Evolutionary conservation across 768 basidiomycete species (phyloP), one percentile per base, ranked within the genome.

Genomic region (Lyophyllum semitale): DNA sequence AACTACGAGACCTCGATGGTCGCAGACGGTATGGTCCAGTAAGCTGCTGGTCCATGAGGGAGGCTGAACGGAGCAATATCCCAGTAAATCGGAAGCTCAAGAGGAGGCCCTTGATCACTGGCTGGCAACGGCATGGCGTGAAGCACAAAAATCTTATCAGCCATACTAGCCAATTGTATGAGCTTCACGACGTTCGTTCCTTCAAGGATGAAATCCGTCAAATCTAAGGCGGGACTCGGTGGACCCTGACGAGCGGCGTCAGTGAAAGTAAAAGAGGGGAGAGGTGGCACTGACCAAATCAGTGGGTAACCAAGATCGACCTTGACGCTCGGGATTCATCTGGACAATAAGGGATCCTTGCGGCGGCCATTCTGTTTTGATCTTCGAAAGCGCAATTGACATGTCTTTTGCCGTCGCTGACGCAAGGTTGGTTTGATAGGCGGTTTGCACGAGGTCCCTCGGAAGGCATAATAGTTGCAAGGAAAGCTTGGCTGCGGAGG

Each of bases 181-280:
- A 84, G 73, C 33, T 77, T 73, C 50, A 85, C 64, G 4, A 71
- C 63, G 64, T 85, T 85, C 35, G 57, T 64, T 8, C 83, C 84
- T 38, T 73, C 68, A 29, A 59, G 67, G 1, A 84, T 60, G 55
- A 63, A 67, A 3, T 68, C 43, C 37, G 80, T 78, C 43, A 84
- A 68, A 44, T 82, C 73, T 20, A 79, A 51, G 33, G 54, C 49
- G 32, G 59, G 73, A 63, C 33, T 59, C 27, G 18, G 59, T 58
- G 42, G 63, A 57, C 46, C 67, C 70, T 77, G 68, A 29, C 46
- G 53, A 43, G 12, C 41, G 23, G 51, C 33, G 7, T 51, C 26
- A 54, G 35, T 38, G 17, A 1, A 33, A 40, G 4, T 26, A 43
- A 17, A 23, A 3, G n/a, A 20, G 33, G 26, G 26, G 13, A 51